Evolutionary conservation across 1,139 yeast species (phyloP).

Genomic region (Yarrowia galli): DNA sequence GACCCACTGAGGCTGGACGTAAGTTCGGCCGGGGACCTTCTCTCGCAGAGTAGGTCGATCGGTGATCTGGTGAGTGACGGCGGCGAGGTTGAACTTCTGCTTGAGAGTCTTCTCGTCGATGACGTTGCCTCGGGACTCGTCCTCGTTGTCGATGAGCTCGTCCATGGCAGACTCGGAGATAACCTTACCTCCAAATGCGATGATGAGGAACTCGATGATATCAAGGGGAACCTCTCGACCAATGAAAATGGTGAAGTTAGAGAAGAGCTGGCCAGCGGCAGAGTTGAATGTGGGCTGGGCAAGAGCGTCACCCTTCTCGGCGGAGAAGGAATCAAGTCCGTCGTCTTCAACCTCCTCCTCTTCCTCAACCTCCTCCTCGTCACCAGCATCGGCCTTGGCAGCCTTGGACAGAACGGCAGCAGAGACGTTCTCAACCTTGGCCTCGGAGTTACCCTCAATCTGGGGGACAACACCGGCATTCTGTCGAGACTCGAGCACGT

Average conservation of each 20-base stretch:
- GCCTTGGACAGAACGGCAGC: slow-evolving; percentile 46
- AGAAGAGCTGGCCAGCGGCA: slow-evolving; percentile 67
- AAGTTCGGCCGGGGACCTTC: slow-evolving; percentile 90
- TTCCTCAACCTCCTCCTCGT: slow-evolving; percentile 53
- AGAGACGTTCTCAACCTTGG: slow-evolving; percentile 48
- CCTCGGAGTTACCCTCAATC: slow-evolving; percentile 50
- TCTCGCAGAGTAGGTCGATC: slow-evolving; percentile 85
- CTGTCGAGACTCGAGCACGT: slow-evolving; percentile 67
- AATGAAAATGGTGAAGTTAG: slow-evolving; percentile 78
- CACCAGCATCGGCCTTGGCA: slow-evolving; percentile 58
- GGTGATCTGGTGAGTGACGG: slow-evolving; percentile 89
- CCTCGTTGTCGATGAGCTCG: slow-evolving; percentile 59
- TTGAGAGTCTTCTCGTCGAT: slow-evolving; percentile 42
- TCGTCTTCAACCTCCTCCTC: slow-evolving; percentile 54
- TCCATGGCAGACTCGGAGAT: slow-evolving; percentile 89
- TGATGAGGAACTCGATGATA: slow-evolving; percentile 83
- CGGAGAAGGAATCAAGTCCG: slow-evolving; percentile 73
- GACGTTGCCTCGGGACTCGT: slow-evolving; percentile 46
- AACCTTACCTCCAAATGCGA: slow-evolving; percentile 86
- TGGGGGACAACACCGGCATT: slow-evolving; percentile 47
- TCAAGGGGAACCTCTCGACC: slow-evolving; percentile 98
- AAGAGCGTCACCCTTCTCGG: slow-evolving; percentile 75
- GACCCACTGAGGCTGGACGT: slow-evolving; percentile 97
- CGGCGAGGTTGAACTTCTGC: slow-evolving; percentile 63
- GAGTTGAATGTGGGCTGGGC: slow-evolving; percentile 76